Conservation (phyloP, 108 stramenopile species). For the Bacterosira constricta region DNA sequence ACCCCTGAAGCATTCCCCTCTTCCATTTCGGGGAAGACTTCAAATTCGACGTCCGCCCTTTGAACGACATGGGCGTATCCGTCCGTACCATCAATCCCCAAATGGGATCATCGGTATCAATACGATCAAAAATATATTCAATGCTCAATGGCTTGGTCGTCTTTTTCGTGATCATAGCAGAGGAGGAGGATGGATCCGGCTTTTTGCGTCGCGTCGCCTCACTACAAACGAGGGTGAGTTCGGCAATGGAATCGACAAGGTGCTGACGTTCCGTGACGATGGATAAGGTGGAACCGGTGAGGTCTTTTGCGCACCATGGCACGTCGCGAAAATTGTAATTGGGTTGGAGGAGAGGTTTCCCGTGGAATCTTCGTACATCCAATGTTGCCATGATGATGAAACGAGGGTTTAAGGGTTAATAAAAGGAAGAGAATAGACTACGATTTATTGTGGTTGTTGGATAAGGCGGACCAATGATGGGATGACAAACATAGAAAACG, state of each 20-base stretch:
- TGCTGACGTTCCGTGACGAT: constrained; percentile 64
- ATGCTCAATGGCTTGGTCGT: constrained; percentile 80
- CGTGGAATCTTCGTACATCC: constrained; percentile 66
- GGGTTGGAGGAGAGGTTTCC: constrained; percentile 73
- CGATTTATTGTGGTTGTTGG: too few relatives aligned
- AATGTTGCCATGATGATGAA: constrained; percentile 41
- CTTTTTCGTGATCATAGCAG: constrained; percentile 12
- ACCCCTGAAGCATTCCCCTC: constrained; percentile 87
- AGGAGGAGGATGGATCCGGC: not conserved
- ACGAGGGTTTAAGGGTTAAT: too few relatives aligned
- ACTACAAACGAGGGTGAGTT: constrained; percentile 87
- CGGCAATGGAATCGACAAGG: constrained; percentile 82
- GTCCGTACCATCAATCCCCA: constrained; percentile 80
- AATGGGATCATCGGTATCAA: constrained; percentile 91
- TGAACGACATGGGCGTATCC: constrained; percentile 27
- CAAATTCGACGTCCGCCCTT: constrained; percentile 24
- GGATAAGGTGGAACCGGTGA: constrained; percentile 64
- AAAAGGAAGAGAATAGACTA: too few relatives aligned
- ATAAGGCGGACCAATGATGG: too few relatives aligned
- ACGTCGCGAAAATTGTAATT: constrained; percentile 70
- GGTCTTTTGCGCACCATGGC: constrained; percentile 50
- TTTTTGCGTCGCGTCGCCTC: constrained; percentile 78
- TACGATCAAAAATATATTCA: constrained; percentile 92
- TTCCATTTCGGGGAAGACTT: constrained; percentile 46
- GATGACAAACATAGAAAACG: too few relatives aligned